These are phyloP conservation scores for Mucor circinelloides DNA, from an alignment of 371 early-diverging fungal species.

Conservation along the genomic window DNA sequence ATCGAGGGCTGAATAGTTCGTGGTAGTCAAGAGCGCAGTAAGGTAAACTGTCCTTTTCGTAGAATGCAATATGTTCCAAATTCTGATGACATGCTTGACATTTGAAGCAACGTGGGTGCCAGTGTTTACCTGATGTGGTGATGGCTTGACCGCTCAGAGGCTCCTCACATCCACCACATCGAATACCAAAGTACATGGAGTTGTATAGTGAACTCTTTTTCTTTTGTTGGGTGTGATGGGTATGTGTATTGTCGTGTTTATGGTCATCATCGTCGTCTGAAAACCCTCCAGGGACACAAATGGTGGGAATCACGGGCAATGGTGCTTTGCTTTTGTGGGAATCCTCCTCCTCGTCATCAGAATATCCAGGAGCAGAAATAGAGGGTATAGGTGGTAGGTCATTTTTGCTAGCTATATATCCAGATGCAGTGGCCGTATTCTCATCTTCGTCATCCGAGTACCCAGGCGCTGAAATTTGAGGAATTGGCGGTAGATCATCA, in stretches of 20 bases:
- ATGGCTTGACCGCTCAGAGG: constrained; percentile 59
- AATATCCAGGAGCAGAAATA: constrained; percentile 17
- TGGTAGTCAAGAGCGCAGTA: constrained; percentile 69
- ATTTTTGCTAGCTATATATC: background rate
- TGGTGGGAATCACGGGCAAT: constrained; percentile 12
- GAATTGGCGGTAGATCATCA: constrained; percentile 11
- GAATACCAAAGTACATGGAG: constrained; percentile 23
- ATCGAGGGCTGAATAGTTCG: constrained; percentile 67
- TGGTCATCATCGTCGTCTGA: constrained; percentile 16
- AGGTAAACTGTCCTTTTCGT: constrained; percentile 62
- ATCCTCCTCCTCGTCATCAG: constrained; percentile 12
- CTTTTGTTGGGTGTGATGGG: background rate
- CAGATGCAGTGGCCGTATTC: background rate
- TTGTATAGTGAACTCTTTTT: constrained; percentile 3
- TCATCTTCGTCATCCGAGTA: background rate
- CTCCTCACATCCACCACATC: constrained; percentile 58
- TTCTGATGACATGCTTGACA: constrained; percentile 66
- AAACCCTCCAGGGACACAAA: constrained; percentile 12
- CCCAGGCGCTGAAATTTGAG: constrained; percentile 14
- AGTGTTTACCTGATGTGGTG: constrained; percentile 65
- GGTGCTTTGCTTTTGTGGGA: background rate
- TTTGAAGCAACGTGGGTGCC: constrained; percentile 76
- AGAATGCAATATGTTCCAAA: constrained; percentile 65
- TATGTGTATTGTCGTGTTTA: background rate
- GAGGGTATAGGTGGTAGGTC: constrained; percentile 21